A percentile compares a stretch with the other conserved stretches of the same genome.
Evolutionary conservation across 129 eudicot species (phyloP).

Genomic region (Flaveria linearis): DNA sequence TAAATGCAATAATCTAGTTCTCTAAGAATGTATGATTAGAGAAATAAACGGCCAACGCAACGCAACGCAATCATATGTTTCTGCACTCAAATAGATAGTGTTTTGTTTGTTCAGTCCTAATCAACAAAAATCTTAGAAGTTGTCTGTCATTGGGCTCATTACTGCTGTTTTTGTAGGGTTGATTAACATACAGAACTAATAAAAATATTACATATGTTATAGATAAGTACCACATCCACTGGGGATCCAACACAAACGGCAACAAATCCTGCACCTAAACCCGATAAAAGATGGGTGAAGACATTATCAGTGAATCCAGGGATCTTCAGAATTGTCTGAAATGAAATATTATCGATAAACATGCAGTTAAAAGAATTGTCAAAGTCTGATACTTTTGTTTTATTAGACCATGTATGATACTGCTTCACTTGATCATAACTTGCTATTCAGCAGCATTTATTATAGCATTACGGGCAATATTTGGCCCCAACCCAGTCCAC

Average conservation of each 20-base stretch:
- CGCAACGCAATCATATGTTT: not conserved
- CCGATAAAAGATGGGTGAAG: conserved; percentile 82
- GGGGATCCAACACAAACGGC: conserved; percentile 99
- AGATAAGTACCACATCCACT: conserved; percentile 78
- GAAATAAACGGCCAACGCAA: too few relatives aligned
- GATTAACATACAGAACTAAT: not conserved
- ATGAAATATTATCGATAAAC: conserved; percentile 2
- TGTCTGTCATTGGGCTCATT: not conserved
- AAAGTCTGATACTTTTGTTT: not conserved
- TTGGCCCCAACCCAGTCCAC: conserved; percentile 97
- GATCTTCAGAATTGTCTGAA: conserved; percentile 86
- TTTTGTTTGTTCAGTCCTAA: not conserved
- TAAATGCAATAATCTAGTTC: not conserved
- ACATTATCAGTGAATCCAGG: conserved; percentile 95
- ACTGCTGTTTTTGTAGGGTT: not conserved
- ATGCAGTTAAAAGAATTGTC: not conserved
- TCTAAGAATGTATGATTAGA: not conserved
- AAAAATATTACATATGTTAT: not conserved
- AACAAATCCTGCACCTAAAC: conserved; percentile 94
- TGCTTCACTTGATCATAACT: conserved; percentile 98
- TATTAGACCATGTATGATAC: conserved; percentile 32
- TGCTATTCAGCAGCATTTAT: conserved; percentile 96
- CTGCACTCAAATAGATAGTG: not conserved
- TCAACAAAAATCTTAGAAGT: not conserved
- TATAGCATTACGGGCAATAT: conserved; percentile 86